These are phyloP conservation scores for Sparassis latifolia DNA, from an alignment of 1,284 basidiomycete species.

Conservation along the genomic window DNA sequence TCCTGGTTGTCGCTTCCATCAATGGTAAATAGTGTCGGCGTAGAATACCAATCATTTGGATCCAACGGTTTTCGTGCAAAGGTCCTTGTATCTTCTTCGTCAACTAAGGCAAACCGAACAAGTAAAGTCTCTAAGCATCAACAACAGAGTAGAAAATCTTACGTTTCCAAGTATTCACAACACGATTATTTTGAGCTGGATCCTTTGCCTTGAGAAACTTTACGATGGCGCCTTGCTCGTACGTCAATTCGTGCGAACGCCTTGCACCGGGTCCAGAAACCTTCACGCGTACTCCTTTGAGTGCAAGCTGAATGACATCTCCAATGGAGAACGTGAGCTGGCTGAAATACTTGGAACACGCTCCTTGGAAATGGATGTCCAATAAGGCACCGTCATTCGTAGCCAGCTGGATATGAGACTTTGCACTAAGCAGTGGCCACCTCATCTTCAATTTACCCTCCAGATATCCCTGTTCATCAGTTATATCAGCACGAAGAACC, in stretches of 20 bases:
- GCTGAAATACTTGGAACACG: conserved; percentile 4
- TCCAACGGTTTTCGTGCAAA: too few relatives aligned
- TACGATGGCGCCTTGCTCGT: conserved; percentile 2
- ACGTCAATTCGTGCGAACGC: neutral
- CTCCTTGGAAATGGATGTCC: conserved; percentile 7
- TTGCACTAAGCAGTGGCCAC: conserved; percentile 29
- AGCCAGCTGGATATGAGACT: conserved; percentile 5
- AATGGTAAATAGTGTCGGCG: neutral
- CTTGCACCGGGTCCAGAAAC: neutral
- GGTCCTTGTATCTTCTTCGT: neutral
- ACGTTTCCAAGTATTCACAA: conserved; percentile 5
- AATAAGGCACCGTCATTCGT: neutral
- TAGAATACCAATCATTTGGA: neutral
- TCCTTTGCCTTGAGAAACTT: neutral
- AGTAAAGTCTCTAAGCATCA: neutral
- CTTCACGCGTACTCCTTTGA: conserved; percentile 6
- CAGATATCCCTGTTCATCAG: conserved; percentile 28
- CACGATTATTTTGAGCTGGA: neutral
- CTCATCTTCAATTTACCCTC: conserved; percentile 36
- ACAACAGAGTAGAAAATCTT: neutral
- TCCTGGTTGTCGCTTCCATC: too few relatives aligned
- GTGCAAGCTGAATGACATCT: conserved; percentile 5
- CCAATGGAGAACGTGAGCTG: conserved; percentile 7
- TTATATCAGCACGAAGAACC: conserved; percentile 9
- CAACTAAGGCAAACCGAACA: neutral